Conservation (phyloP, 257 asterid genomes). For the Plectranthus barbatus region DNA sequence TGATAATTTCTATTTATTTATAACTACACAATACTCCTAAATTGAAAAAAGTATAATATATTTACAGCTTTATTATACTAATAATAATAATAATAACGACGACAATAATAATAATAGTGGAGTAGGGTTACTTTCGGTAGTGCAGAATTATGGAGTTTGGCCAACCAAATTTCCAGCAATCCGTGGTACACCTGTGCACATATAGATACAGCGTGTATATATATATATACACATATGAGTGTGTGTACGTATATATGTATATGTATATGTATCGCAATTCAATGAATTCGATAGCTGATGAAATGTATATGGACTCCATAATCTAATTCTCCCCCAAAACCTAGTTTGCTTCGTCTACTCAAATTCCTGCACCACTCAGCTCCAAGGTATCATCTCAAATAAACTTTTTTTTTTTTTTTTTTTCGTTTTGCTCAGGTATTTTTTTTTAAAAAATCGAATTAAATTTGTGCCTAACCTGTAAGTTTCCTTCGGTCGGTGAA, state of each 20-base stretch:
- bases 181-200: constrained; percentile 21
- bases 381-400: constrained; percentile 14
- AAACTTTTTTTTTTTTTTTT: neutral
- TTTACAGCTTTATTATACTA: no score
- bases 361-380: constrained; percentile 14
- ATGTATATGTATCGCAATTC: neutral
- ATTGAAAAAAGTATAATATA: no score
- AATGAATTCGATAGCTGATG: constrained; percentile 2
- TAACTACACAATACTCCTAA: no score
- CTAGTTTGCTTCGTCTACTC: constrained; percentile 21
- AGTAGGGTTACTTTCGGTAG: constrained; percentile 27
- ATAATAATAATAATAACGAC: neutral
- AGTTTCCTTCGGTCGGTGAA: constrained; percentile 10
- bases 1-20: no score
- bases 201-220: constrained; percentile 17
- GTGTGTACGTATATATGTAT: neutral
- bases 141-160: constrained; percentile 26
- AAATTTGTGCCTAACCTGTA: neutral
- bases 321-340: constrained; percentile 21
- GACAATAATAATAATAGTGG: neutral
- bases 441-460: neutral
- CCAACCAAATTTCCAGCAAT: constrained; percentile 29
- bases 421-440: neutral
- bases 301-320: constrained; percentile 10
- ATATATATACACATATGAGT: no score